Base-by-base conservation (phyloP, 352 stramenopile genomes). In the Phytophthora tentaculata region DNA sequence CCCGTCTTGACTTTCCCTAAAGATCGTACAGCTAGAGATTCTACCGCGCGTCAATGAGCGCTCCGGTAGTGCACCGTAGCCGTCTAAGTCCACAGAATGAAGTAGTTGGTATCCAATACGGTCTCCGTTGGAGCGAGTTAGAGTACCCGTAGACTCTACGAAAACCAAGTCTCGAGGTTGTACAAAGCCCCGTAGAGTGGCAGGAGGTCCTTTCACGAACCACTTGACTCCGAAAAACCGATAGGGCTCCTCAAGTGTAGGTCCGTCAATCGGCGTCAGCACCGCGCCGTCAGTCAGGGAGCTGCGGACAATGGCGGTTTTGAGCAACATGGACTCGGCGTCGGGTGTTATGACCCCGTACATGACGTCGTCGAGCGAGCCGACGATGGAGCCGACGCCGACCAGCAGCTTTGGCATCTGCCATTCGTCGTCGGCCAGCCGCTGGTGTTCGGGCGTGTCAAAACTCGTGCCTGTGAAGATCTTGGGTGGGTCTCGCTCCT, bases 341-440 rank as follows among this genome's bases (percentile, higher is more conserved):
- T 84, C 75, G 24, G 73, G 70, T 9, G 81, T 79, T 14, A 79
- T 41, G 26, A 83, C 55, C 14, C 83, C 81, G 60, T 84, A 87
- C 73, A 90, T 80, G 58, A 85, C 77, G 63, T 92, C 82, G 63
- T 89, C 81, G 9, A 91, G 74, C 39, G 79, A 77, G 2, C 81
- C 81, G 32, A 74, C 51, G 29, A 90, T 67, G 48, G 77, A 66
- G 22, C 79, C 83, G 19, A 80, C 49, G 2, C 61, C 73, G 20
- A 83, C 66, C 24, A 91, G 65, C 55, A 91, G 61, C 67, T 76
- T 79, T 32, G 80, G 75, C 19, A 75, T 50, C 48, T 77, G 71
- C 77, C 79, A 89, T 32, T 78, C 63, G 8, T 82, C 67, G 2
- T 59, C 57, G 23, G 68, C 58, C 54, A 91, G 32, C 32, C 73